Conservation (phyloP, 495 filamentous ascomycete genomes). For the Penicillium cosmopolitanum region DNA sequence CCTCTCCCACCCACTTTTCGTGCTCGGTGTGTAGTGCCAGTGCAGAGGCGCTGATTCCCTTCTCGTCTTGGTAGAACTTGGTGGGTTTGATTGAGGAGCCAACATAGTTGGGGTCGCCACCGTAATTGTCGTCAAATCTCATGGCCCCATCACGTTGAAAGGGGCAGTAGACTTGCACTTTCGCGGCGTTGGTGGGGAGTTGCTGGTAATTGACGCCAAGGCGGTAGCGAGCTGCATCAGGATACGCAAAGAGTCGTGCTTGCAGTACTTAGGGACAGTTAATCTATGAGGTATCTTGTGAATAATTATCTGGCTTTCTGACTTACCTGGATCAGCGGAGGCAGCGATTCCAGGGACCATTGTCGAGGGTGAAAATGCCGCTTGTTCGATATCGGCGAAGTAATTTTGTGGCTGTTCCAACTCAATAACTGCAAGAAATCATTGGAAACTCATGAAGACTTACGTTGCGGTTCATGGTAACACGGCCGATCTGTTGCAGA, state of each 20-base stretch:
- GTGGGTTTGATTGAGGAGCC: slow-evolving; percentile 37
- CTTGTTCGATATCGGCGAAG: slow-evolving; percentile 55
- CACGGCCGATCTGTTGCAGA: slow-evolving; percentile 36
- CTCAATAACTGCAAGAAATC: too few relatives aligned
- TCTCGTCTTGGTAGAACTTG: slow-evolving; percentile 23
- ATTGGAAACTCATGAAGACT: neutral
- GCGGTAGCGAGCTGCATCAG: slow-evolving; percentile 67
- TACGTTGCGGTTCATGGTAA: slow-evolving; percentile 42
- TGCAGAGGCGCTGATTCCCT: slow-evolving; percentile 6
- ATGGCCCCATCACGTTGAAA: slow-evolving; percentile 73
- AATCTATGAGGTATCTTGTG: too few relatives aligned
- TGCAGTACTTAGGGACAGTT: slow-evolving; percentile 54
- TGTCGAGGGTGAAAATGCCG: slow-evolving; percentile 52
- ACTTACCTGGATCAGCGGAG: slow-evolving; percentile 44
- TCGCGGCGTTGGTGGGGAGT: slow-evolving; percentile 39
- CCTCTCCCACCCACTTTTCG: slow-evolving; percentile 59
- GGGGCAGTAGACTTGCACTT: slow-evolving; percentile 59
- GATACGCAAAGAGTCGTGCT: slow-evolving; percentile 70
- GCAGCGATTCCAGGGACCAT: slow-evolving; percentile 50
- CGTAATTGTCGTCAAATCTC: slow-evolving; percentile 63
- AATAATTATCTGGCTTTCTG: too few relatives aligned
- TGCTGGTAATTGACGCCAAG: slow-evolving; percentile 69
- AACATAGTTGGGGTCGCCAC: slow-evolving; percentile 60
- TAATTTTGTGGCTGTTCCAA: slow-evolving; percentile 31
- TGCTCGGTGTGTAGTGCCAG: slow-evolving; percentile 45